These are phyloP conservation scores for Penicillium verhagenii DNA, from an alignment of 495 filamentous ascomycete species.

Conservation along the genomic window DNA sequence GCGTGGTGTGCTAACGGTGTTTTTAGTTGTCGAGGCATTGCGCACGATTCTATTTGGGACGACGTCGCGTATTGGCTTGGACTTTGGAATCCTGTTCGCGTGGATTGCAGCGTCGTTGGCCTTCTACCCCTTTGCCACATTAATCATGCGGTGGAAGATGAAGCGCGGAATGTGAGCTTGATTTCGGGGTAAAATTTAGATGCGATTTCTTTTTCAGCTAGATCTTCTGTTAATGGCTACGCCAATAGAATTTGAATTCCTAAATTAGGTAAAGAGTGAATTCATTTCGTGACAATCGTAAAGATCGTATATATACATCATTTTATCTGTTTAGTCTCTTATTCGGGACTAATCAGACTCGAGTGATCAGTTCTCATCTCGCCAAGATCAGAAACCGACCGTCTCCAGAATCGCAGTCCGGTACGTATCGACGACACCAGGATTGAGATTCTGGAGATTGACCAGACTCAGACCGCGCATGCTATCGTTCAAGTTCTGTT, in stretches of 20 bases:
- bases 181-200: no score
- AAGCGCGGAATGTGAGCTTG: slow-evolving; percentile 26
- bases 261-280: background rate
- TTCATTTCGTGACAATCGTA: background rate
- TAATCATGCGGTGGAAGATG: slow-evolving; percentile 59
- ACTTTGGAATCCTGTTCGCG: slow-evolving; percentile 61
- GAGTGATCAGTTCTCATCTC: background rate
- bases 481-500: background rate
- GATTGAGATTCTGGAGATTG: background rate
- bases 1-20: slow-evolving; percentile 6
- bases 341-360: no score
- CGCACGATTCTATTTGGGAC: slow-evolving; percentile 63
- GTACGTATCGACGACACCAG: background rate
- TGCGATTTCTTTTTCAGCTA: no score
- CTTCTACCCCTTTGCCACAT: slow-evolving; percentile 61
- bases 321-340: no score
- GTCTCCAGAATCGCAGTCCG: background rate
- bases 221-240: no score
- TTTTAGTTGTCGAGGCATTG: slow-evolving; percentile 59
- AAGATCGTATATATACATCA: background rate
- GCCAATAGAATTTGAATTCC: no score
- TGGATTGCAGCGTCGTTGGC: slow-evolving; percentile 58
- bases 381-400: background rate
- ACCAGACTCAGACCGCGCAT: background rate
- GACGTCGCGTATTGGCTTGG: slow-evolving; percentile 60